Conservation (phyloP, 2,329 filamentous ascomycete genomes). For the Rhynchosporium agropyri region DNA sequence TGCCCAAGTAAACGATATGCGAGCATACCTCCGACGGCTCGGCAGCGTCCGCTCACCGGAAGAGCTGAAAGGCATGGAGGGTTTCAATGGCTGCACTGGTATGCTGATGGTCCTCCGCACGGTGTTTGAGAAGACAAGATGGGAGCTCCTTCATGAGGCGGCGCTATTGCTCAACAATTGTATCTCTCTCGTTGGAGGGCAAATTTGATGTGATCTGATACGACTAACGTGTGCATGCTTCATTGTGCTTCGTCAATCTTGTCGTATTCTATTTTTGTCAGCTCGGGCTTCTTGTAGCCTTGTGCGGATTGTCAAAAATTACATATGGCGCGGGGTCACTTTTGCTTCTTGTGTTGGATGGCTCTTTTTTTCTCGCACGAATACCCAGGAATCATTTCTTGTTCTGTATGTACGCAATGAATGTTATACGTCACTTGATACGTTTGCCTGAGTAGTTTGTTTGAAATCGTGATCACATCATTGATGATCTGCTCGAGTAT, state of each 20-base stretch:
- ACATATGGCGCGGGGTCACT: slow-evolving; percentile 19
- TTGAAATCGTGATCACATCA: too few species aligned
- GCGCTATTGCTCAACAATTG: slow-evolving; percentile 80
- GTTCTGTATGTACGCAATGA: slow-evolving; percentile 15
- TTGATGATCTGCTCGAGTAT: too few species aligned
- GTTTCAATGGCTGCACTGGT: slow-evolving; percentile 81
- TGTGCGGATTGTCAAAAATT: slow-evolving; percentile 20
- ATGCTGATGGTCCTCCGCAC: slow-evolving; percentile 80
- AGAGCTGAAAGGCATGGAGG: slow-evolving; percentile 71
- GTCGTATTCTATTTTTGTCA: slow-evolving; percentile 20
- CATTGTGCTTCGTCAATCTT: not conserved
- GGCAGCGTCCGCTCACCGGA: slow-evolving; percentile 74
- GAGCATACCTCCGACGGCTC: slow-evolving; percentile 72
- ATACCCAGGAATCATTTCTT: slow-evolving; percentile 26
- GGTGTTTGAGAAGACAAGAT: slow-evolving; percentile 79
- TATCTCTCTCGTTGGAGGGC: slow-evolving; percentile 55
- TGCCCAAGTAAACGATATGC: slow-evolving; percentile 78
- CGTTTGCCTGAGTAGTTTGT: too few species aligned
- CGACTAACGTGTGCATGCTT: slow-evolving; percentile 10
- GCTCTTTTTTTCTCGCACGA: slow-evolving; percentile 10
- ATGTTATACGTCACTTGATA: not conserved
- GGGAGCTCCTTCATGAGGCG: slow-evolving; percentile 91
- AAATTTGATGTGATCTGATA: slow-evolving; percentile 21
- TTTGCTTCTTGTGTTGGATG: slow-evolving; percentile 5
- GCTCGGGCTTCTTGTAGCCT: slow-evolving; percentile 15